Percentiles rank a stretch among this genome's conserved stretches.
Conservation (phyloP, 2,329 filamentous ascomycete genomes). For the Stagonosporopsis rhizophila region DNA sequence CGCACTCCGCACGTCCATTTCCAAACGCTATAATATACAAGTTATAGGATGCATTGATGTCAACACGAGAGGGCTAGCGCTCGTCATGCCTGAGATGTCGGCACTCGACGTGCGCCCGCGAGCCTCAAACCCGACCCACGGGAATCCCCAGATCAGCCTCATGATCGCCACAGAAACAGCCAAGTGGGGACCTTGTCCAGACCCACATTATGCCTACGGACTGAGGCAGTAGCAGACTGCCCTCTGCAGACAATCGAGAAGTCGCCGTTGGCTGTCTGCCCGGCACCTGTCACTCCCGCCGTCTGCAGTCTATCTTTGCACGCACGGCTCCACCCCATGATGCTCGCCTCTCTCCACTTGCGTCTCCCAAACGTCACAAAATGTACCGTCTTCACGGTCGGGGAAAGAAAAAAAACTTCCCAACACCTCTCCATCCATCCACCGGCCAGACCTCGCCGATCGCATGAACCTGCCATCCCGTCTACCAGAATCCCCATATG, state of each 20-base stretch:
- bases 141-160: constrained; percentile 15
- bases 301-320: not conserved
- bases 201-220: constrained; percentile 15
- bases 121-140: constrained; percentile 10
- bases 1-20: not conserved
- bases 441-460: constrained; percentile 2
- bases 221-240: constrained; percentile 1
- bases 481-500: too few relatives aligned
- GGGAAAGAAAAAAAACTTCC: too few relatives aligned
- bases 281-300: constrained; percentile 5
- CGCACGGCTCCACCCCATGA: not conserved
- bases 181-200: constrained; percentile 7
- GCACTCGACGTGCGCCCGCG: not conserved
- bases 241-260: not conserved
- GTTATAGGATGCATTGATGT: not conserved
- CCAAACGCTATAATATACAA: constrained; percentile 7
- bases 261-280: constrained; percentile 1
- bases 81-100: not conserved
- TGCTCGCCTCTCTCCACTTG: constrained; percentile 5
- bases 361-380: too few relatives aligned
- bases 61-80: not conserved
- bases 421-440: too few relatives aligned
- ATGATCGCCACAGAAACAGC: constrained; percentile 14
- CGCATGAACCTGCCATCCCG: constrained; percentile 5
- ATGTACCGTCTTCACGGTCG: too few relatives aligned